Conservation (phyloP, 1,284 basidiomycete species). For the Rhodotorula sp. region DNA sequence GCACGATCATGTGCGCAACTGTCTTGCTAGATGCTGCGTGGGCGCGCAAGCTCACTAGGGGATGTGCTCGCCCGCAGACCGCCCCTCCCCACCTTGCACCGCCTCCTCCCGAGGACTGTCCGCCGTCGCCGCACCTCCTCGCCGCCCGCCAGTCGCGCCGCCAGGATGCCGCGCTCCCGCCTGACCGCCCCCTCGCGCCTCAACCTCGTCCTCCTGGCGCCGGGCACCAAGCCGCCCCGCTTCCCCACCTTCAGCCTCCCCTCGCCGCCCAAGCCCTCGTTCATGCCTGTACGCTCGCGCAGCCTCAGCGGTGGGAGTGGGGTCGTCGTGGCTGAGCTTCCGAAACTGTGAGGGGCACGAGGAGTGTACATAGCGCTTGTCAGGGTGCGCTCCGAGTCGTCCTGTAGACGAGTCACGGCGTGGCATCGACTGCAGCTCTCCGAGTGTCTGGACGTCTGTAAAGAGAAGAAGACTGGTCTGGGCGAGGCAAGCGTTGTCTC, state of each 20-base stretch:
- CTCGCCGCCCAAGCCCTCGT: constrained; percentile 7
- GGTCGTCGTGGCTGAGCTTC: neutral
- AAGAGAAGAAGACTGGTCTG: no score
- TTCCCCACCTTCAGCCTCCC: constrained; percentile 17
- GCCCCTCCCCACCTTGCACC: neutral
- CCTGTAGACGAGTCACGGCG: no score
- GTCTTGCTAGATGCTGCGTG: no score
- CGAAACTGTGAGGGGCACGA: neutral
- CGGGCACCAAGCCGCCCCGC: neutral
- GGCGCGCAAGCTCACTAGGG: neutral
- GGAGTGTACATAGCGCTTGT: no score
- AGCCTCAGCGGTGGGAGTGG: constrained; percentile 10
- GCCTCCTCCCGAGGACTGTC: neutral
- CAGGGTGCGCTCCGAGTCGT: no score
- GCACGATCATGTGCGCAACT: no score
- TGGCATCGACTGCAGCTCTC: no score
- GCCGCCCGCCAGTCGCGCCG: neutral
- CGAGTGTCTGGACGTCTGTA: no score
- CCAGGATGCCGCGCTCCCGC: constrained; percentile 7
- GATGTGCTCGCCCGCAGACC: neutral
- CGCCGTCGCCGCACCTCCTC: neutral
- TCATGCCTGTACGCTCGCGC: constrained; percentile 4
- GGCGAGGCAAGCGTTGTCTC: no score
- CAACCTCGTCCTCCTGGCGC: constrained; percentile 12
- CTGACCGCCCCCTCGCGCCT: constrained; percentile 15